phyloP scores from a whole-genome alignment of 179 eudicot species.

The Vitellaria paradoxa region DNA sequence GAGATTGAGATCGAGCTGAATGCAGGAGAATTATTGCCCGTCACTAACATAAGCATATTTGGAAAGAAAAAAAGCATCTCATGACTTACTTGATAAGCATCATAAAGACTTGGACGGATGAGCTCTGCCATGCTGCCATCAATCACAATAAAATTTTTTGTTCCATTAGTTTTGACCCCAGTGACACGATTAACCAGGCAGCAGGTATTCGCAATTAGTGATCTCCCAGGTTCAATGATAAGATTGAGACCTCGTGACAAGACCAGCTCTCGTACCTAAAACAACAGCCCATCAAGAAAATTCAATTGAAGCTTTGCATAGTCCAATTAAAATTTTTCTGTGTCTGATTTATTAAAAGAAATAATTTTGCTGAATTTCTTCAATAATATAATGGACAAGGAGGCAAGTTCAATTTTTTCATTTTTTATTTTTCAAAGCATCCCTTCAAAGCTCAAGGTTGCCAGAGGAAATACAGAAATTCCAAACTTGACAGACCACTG shows the following conservation, averaged over 20 bases:
- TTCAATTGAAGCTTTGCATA: neutral
- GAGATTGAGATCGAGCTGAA: too few relatives aligned
- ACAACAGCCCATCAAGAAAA: neutral
- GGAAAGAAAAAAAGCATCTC: neutral
- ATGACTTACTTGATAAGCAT: slow-evolving; percentile 81
- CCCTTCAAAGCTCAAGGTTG: too few relatives aligned
- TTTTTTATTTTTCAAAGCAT: too few relatives aligned
- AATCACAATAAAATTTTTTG: slow-evolving; percentile 79
- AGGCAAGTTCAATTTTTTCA: neutral
- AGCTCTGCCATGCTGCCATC: slow-evolving; percentile 99
- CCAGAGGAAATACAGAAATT: too few relatives aligned
- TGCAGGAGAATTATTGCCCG: neutral
- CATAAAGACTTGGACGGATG: slow-evolving; percentile 96
- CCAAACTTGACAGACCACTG: too few relatives aligned
- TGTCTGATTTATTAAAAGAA: neutral
- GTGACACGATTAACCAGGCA: slow-evolving; percentile 93
- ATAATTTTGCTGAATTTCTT: neutral
- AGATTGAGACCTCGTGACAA: slow-evolving; percentile 73
- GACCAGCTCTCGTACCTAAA: slow-evolving; percentile 85
- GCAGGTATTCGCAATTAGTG: slow-evolving; percentile 89
- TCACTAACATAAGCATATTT: neutral
- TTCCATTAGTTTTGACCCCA: slow-evolving; percentile 95
- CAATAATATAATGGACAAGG: neutral
- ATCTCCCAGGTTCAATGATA: slow-evolving; percentile 95
- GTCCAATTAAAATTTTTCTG: too few relatives aligned